Percentiles rank a stretch among this genome's conserved stretches.
These are phyloP conservation scores for Solioccasus polychromus DNA, from an alignment of 768 basidiomycete genomes.

Conservation along the genomic window DNA sequence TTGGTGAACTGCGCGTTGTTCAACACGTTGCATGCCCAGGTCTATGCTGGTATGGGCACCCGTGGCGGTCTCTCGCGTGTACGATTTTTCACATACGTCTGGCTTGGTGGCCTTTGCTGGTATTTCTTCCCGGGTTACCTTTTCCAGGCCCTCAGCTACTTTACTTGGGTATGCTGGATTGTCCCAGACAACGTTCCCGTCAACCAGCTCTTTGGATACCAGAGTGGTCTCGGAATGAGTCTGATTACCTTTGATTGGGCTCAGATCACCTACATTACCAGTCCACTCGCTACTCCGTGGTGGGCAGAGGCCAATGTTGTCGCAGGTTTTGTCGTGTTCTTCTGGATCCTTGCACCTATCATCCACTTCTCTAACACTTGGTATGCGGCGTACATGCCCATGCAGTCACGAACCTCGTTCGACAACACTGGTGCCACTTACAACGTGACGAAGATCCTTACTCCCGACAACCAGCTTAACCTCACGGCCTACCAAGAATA, in stretches of 20 bases:
- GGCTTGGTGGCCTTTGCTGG: slow-evolving; percentile 38
- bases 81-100: slow-evolving; percentile 49
- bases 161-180: slow-evolving; percentile 66
- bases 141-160: slow-evolving; percentile 63
- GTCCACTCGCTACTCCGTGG: slow-evolving; percentile 33
- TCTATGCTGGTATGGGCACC: slow-evolving; percentile 41
- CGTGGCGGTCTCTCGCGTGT: slow-evolving; percentile 49
- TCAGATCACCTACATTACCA: slow-evolving; percentile 61
- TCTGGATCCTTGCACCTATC: slow-evolving; percentile 30
- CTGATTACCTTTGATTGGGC: slow-evolving; percentile 81
- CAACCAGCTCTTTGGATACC: slow-evolving; percentile 75
- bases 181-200: slow-evolving; percentile 64
- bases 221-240: slow-evolving; percentile 60
- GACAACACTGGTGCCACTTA: slow-evolving; percentile 42
- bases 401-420: slow-evolving; percentile 40
- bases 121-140: slow-evolving; percentile 75
- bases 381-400: slow-evolving; percentile 38
- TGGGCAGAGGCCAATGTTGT: slow-evolving; percentile 42
- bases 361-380: slow-evolving; percentile 37
- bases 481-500: slow-evolving; percentile 34
- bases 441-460: slow-evolving; percentile 39
- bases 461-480: slow-evolving; percentile 31
- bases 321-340: slow-evolving; percentile 35
- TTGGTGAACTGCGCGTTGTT: slow-evolving; percentile 71
- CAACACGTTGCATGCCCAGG: slow-evolving; percentile 69